phyloP scores from a whole-genome alignment of 176 grass and related monocot species.

The Poa annua region DNA sequence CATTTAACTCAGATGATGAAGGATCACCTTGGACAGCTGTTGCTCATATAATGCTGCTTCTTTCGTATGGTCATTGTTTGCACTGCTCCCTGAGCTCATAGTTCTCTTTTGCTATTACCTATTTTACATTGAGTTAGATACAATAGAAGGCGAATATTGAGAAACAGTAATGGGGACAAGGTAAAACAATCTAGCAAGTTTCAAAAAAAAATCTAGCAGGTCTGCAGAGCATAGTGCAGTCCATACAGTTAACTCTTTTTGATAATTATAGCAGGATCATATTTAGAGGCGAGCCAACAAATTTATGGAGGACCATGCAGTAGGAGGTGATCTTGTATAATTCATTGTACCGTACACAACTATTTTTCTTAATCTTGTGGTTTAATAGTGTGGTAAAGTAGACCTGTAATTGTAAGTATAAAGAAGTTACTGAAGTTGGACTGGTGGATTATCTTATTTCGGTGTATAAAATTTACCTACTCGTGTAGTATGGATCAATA shows the following conservation, averaged over 20 bases:
- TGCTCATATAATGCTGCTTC: slow-evolving; percentile 58
- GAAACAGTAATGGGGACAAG: background rate
- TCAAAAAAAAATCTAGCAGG: background rate
- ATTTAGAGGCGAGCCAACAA: background rate
- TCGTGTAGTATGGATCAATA: background rate
- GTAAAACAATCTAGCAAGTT: background rate
- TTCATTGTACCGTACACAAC: background rate
- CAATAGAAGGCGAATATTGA: slow-evolving; percentile 13
- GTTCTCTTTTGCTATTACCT: slow-evolving; percentile 25
- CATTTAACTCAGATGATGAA: background rate
- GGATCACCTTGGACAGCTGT: slow-evolving; percentile 68
- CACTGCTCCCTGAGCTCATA: slow-evolving; percentile 49
- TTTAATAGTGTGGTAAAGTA: background rate
- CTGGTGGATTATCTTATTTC: background rate
- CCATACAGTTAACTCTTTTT: background rate
- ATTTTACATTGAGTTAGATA: slow-evolving; percentile 25
- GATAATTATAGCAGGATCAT: background rate
- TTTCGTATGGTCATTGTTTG: slow-evolving; percentile 43
- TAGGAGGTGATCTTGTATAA: background rate
- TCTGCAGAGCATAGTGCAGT: background rate
- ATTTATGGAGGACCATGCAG: background rate
- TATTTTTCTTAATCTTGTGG: background rate
- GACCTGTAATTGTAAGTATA: background rate
- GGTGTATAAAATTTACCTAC: background rate
- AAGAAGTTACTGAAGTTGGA: slow-evolving; percentile 1